Conservation (phyloP, 352 stramenopile species). For the Globisporangium echinulatum region DNA sequence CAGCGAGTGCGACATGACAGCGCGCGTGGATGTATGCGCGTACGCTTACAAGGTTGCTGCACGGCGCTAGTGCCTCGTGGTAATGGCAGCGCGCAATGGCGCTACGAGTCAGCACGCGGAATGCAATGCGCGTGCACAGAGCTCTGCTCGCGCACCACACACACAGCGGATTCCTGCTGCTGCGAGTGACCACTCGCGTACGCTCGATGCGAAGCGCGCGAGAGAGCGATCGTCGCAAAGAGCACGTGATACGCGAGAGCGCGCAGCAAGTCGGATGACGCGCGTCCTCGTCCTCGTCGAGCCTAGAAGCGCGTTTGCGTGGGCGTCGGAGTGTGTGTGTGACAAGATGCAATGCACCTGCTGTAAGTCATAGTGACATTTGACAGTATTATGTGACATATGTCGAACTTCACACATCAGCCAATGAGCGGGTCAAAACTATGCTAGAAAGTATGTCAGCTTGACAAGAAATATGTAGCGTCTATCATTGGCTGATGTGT, state of each 20-base stretch:
- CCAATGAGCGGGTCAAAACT: too few relatives aligned
- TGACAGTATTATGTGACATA: too few relatives aligned
- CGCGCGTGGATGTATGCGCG: background rate
- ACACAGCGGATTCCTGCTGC: background rate
- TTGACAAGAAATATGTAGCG: too few relatives aligned
- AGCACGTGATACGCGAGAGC: background rate
- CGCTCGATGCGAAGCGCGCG: background rate
- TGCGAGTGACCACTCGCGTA: background rate
- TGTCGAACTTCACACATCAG: background rate
- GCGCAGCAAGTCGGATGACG: background rate
- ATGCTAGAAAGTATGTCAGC: too few relatives aligned
- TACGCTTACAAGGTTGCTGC: background rate
- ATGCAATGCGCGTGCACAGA: too few relatives aligned
- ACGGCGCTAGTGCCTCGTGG: background rate
- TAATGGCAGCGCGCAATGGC: too few relatives aligned
- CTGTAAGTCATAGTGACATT: too few relatives aligned
- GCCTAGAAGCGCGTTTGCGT: background rate
- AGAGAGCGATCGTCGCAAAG: background rate
- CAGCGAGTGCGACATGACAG: conserved; percentile 55
- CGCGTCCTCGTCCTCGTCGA: background rate
- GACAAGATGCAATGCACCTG: background rate
- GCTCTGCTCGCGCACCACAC: background rate
- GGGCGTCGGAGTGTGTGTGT: background rate
- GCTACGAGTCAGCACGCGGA: too few relatives aligned
- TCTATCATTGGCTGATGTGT: too few relatives aligned